Conservation (phyloP, 2,329 filamentous ascomycete species). For the Xenoacremonium recifei region DNA sequence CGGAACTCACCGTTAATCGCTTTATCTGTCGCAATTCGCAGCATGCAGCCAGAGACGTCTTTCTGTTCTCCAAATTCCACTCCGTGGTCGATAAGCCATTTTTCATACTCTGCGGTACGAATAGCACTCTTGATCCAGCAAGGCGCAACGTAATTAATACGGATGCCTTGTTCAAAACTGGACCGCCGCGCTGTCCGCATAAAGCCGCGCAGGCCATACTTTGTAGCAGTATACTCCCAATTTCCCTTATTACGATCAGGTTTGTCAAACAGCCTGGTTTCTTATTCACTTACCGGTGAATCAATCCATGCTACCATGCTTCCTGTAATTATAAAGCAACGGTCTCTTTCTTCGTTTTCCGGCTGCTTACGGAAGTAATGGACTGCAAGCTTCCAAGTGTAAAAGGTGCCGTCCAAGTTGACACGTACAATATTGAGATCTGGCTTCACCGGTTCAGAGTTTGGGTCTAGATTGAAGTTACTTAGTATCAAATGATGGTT, state of each 20-base stretch:
- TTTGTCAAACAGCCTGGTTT: too few relatives aligned
- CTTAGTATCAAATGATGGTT: too few relatives aligned
- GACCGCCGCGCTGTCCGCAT: slow-evolving; percentile 17
- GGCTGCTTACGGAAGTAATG: slow-evolving; percentile 45
- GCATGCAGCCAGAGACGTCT: slow-evolving; percentile 32
- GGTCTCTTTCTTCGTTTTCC: slow-evolving; percentile 35
- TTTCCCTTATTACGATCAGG: slow-evolving; percentile 10
- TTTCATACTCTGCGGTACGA: slow-evolving; percentile 38
- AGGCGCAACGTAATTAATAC: slow-evolving; percentile 46
- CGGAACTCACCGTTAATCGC: slow-evolving; percentile 22
- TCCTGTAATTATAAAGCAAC: slow-evolving; percentile 48
- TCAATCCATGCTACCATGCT: slow-evolving; percentile 49
- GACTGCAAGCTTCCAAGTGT: slow-evolving; percentile 45
- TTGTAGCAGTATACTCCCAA: slow-evolving; percentile 21
- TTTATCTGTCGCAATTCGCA: slow-evolving; percentile 31
- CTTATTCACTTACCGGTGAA: slow-evolving; percentile 28
- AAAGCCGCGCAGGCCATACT: slow-evolving; percentile 14
- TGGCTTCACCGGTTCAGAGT: slow-evolving; percentile 32
- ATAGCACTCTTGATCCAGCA: slow-evolving; percentile 39
- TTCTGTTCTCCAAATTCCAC: slow-evolving; percentile 38
- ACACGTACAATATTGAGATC: slow-evolving; percentile 40
- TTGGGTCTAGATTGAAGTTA: slow-evolving; percentile 6
- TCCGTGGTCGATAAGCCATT: slow-evolving; percentile 36
- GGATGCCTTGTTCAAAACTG: slow-evolving; percentile 37
- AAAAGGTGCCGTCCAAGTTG: slow-evolving; percentile 40